Evolutionary conservation across 768 basidiomycete genomes (phyloP), one percentile per base, ranked within the genome.

Genomic region (Mycena polygramma): DNA sequence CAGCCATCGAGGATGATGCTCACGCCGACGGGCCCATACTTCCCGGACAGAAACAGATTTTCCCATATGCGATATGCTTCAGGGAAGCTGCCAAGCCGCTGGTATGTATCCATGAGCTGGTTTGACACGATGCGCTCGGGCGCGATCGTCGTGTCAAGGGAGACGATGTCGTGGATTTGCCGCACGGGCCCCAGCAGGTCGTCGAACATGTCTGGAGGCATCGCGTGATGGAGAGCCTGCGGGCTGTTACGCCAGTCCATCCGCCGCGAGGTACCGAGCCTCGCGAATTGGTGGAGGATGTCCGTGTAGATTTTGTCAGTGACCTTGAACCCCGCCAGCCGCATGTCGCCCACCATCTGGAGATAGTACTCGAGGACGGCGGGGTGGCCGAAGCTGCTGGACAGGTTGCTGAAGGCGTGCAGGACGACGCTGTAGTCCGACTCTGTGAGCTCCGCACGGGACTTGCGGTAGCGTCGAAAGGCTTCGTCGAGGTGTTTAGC

Each of bases 1-100:
- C 95, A 97, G 1, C 93, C 91, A 76, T 97, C 96, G 37, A 97
- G 79, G 70, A 96, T 90, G 82, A 96, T 93, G 80, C 89, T 93
- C 59, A 98, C 87, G 69, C 89, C 92, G 64, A 85, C 79, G 62
- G 89, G 81, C 78, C 91, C 87, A 75, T 87, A 90, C 55, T 81
- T 83, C 20, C 87, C 85, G n/a, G 88, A 82, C 51, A 89, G 75
- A 75, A 87, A 87, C 79, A 94, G 85, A 76, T 85, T 84, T 76
- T 95, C 90, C 95, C 96, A 98, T 4, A 97, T 86, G 43, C 90
- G 85, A 73, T 89, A 91, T 19, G 92, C 90, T 66, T 94, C 92
- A 1, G 81, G 82, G 70, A 91, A 93, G 68, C 89, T 90, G 7
- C 89, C 90, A 9, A 91, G 84, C n/a, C 90, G 91, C 74, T 93